Conservation (phyloP, 805 yeast species). For the Wickerhamomyces hampshirensis region DNA sequence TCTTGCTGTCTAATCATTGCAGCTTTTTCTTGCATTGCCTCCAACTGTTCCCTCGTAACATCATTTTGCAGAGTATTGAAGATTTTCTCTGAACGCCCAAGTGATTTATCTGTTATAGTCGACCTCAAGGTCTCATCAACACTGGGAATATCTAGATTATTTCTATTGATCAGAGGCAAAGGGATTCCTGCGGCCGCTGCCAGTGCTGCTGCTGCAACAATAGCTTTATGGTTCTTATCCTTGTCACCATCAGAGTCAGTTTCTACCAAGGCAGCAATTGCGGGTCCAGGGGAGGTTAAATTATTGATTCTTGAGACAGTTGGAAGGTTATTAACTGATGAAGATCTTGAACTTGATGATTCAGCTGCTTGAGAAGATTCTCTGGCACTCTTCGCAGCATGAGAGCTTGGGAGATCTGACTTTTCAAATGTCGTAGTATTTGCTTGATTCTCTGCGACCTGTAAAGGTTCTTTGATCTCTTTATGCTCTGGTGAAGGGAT, state of each 20-base stretch:
- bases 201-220: conserved; percentile 78
- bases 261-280: conserved; percentile 34
- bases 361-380: conserved; percentile 23
- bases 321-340: conserved; percentile 5
- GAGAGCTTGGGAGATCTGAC: neutral
- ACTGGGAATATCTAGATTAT: conserved; percentile 3
- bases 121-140: conserved; percentile 15
- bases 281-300: conserved; percentile 42
- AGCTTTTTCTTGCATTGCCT: conserved; percentile 7
- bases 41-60: conserved; percentile 6
- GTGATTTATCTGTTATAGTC: conserved; percentile 1
- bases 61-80: conserved; percentile 4
- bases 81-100: conserved; percentile 3
- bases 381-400: conserved; percentile 16
- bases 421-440: neutral
- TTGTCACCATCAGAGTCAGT: conserved; percentile 17
- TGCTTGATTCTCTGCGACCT: neutral
- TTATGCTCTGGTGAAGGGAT: neutral
- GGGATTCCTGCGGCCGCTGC: conserved; percentile 82
- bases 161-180: conserved; percentile 38
- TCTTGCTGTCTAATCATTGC: conserved; percentile 6
- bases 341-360: conserved; percentile 4
- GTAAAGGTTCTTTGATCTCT: neutral
- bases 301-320: conserved; percentile 18
- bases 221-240: conserved; percentile 38